These are phyloP conservation scores for Monosiga brevicollis DNA, from an alignment of 78 protist genomes.

Conservation along the genomic window DNA sequence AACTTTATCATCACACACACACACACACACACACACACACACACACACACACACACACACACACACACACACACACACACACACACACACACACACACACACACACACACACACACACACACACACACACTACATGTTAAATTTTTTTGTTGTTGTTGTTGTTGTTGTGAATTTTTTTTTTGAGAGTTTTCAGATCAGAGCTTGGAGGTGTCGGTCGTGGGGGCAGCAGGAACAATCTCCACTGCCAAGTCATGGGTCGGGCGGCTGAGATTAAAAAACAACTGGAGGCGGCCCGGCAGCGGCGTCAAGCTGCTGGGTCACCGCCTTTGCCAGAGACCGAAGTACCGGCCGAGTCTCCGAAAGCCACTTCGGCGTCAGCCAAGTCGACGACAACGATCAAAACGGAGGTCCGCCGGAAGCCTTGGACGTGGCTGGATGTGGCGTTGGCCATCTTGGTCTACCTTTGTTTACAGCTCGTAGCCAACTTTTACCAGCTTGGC, in stretches of 20 bases:
- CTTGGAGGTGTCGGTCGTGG: neutral
- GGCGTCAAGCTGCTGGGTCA: neutral
- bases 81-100: neutral
- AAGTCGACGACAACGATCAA: no score
- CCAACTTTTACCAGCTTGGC: no score
- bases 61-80: neutral
- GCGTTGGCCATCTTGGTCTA: no score
- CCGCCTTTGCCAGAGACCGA: neutral
- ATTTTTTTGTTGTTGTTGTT: neutral
- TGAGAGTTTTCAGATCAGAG: neutral
- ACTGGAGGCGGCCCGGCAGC: neutral
- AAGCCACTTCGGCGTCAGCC: no score
- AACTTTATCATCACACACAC: neutral
- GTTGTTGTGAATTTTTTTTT: neutral
- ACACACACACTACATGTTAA: neutral
- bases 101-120: neutral
- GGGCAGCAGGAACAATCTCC: neutral
- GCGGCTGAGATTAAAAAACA: neutral
- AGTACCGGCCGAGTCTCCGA: no score
- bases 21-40: neutral
- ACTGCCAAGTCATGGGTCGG: no score
- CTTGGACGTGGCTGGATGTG: no score
- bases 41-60: constrained; percentile 3
- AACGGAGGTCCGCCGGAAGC: no score
- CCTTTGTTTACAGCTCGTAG: no score